Evolutionary conservation across 257 asterid species (phyloP).

Genomic region (Solanum appendiculatum): DNA sequence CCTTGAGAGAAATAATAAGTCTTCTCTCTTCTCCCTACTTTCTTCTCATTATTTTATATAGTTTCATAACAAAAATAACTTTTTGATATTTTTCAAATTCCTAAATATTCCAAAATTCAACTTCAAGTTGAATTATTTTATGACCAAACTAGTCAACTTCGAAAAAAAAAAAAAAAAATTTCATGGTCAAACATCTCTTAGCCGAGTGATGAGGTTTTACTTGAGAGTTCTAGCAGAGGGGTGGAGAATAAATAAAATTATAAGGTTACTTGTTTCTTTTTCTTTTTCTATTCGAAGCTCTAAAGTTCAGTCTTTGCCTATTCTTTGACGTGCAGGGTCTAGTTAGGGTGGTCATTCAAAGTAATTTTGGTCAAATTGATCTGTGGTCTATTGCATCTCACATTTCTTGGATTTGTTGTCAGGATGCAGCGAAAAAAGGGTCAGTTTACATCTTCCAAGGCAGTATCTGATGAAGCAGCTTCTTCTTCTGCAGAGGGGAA

Average conservation of each 20-base stretch:
- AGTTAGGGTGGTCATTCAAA: not conserved
- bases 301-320: not conserved
- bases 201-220: not conserved
- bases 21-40: no score
- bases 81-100: not conserved
- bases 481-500: slow-evolving; percentile 65
- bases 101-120: no score
- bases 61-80: no score
- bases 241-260: not conserved
- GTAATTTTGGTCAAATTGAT: not conserved
- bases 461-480: slow-evolving; percentile 45
- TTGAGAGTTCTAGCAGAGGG: not conserved
- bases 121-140: not conserved
- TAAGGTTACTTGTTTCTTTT: not conserved
- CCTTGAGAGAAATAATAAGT: no score
- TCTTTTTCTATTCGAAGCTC: not conserved
- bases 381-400: not conserved
- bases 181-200: not conserved
- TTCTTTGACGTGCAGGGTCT: not conserved
- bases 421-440: slow-evolving; percentile 86
- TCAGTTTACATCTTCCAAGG: slow-evolving; percentile 62
- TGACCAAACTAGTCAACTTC: not conserved
- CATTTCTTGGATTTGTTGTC: not conserved
- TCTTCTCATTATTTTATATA: no score
- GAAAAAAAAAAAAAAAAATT: no score